Conservation (phyloP, 2,329 filamentous ascomycete genomes). For the Sporothrix inflata region DNA sequence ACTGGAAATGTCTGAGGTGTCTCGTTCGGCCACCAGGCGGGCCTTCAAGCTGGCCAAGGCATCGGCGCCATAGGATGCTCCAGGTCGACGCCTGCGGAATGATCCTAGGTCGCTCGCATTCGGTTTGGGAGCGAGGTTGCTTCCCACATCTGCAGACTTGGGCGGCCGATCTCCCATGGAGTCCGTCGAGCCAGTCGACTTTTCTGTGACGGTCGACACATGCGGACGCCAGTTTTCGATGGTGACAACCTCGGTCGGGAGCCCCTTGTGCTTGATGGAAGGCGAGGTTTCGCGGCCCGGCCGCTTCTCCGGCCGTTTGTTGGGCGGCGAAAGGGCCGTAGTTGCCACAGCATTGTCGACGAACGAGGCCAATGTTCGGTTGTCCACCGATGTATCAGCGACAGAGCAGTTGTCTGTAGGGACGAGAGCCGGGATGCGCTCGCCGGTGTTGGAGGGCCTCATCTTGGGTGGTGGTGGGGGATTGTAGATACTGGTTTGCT, state of each 20-base stretch:
- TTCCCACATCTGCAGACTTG: background rate
- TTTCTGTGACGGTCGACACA: conserved; percentile 14
- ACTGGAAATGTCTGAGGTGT: background rate
- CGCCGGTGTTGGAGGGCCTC: background rate
- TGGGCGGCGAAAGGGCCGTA: background rate
- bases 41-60: background rate
- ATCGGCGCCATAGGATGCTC: background rate
- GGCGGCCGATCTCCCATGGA: background rate
- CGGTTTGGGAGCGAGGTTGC: background rate
- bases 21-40: background rate
- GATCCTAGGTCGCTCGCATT: background rate
- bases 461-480: background rate
- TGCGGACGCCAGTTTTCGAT: conserved; percentile 18
- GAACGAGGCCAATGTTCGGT: background rate
- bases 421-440: conserved; percentile 2
- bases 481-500: background rate
- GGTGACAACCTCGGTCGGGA: background rate
- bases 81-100: background rate
- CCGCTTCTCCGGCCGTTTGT: background rate
- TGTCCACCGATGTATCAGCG: background rate
- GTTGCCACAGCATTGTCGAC: background rate
- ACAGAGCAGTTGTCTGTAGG: conserved; percentile 13
- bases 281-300: background rate
- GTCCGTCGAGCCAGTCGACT: conserved; percentile 3
- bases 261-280: background rate